Conservation (phyloP, 805 yeast genomes). For the Hanseniaspora guilliermondii region DNA sequence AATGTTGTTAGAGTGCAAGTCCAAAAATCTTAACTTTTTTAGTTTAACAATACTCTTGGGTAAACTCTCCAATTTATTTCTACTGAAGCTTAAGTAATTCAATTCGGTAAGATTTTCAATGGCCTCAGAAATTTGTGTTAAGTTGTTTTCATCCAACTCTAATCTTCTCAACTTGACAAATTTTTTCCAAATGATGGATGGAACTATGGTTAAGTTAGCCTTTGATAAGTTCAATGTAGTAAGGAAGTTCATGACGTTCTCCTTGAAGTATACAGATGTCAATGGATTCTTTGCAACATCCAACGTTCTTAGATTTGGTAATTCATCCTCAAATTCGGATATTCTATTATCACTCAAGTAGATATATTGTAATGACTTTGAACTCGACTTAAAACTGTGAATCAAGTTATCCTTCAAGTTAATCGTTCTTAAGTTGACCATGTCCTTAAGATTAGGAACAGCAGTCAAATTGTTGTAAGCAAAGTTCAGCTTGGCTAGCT, state of each 20-base stretch:
- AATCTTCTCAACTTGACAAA: constrained; percentile 60
- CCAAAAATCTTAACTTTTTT: constrained; percentile 49
- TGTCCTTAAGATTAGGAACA: constrained; percentile 35
- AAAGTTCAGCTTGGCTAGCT: constrained; percentile 56
- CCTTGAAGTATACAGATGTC: constrained; percentile 44
- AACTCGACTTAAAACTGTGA: constrained; percentile 29
- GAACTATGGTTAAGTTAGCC: constrained; percentile 68
- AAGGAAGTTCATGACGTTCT: constrained; percentile 38
- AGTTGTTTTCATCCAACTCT: constrained; percentile 67
- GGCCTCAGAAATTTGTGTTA: constrained; percentile 61
- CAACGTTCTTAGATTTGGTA: constrained; percentile 52
- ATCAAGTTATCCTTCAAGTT: constrained; percentile 65
- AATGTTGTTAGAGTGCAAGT: constrained; percentile 74
- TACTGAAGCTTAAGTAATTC: constrained; percentile 53
- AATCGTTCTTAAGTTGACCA: constrained; percentile 50
- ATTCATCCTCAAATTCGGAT: constrained; percentile 51
- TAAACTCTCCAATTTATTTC: constrained; percentile 59
- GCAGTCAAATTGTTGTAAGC: constrained; percentile 52
- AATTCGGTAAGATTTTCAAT: constrained; percentile 48
- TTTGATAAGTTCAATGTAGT: constrained; percentile 65
- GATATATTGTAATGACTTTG: constrained; percentile 56
- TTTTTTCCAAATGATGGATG: constrained; percentile 47
- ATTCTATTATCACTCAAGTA: constrained; percentile 66
- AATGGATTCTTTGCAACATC: constrained; percentile 76
- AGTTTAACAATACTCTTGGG: constrained; percentile 57